Evolutionary conservation across 768 basidiomycete species (phyloP), one percentile per base, ranked within the genome.

Genomic region (Mycena haematopus): DNA sequence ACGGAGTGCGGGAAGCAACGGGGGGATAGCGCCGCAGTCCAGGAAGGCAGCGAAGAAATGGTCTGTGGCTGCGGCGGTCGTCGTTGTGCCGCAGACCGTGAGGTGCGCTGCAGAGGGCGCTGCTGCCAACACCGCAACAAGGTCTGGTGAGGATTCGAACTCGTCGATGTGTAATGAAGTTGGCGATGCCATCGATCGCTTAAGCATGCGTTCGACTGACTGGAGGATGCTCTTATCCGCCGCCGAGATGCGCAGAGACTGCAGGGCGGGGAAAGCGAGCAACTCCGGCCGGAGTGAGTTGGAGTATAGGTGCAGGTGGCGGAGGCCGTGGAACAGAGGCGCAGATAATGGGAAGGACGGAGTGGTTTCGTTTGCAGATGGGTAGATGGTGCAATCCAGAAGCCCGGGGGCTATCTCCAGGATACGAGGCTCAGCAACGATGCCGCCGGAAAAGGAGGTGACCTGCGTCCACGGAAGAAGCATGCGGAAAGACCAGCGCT

Each of bases 151-250:
- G 17, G 4, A 6, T 2, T 7, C 9, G 15, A 61, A 56, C 4
- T 40, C 27, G 47, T 56, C 53, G 38, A 56, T 61, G 38, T 42
- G 47, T n/a, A 61, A n/a, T 8, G 53, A 22, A 3, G 27, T 51
- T 13, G 31, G 60, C 25, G 53, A 24, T 10, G 53, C 53, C 60
- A 56, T 55, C 29, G 60, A 61, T 17, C 60, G 45, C 29, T 61
- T 53, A 0, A 61, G 29, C 35, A 61, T 45, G 54, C 36, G 45
- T n/a, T 55, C 40, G 1, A 61, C 6, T 10, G 60, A 61, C 3
- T 36, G 22, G 1, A 61, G n/a, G 33, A 36, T 38, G 24, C 11
- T 8, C 36, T 10, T 27, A 15, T 55, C 52, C 2, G 1, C 9
- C 3, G 36, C 60, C 7, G 36, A 53, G 36, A 55, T 15, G 4